phyloP scores from a whole-genome alignment of 1,139 yeast species.

The Candida sp. region DNA sequence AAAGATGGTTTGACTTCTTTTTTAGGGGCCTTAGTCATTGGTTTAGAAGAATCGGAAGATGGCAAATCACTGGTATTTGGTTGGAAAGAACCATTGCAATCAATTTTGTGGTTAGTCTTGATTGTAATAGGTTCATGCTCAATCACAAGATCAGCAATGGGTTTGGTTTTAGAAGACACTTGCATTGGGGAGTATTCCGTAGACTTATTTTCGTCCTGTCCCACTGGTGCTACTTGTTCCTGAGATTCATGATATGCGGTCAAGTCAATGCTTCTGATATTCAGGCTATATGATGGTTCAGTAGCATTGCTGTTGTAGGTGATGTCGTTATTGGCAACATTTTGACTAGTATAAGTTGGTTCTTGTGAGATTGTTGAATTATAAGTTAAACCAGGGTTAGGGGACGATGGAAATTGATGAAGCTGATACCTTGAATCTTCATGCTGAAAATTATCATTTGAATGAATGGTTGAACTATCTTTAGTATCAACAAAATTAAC shows the following conservation, averaged over 20 bases:
- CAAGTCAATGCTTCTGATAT: not conserved
- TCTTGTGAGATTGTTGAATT: not conserved
- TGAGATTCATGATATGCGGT: not conserved
- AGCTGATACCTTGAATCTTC: not conserved
- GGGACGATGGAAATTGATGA: not conserved
- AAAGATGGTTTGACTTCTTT: constrained; percentile 7
- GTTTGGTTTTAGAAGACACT: not conserved
- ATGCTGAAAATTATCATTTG: not conserved
- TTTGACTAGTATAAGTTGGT: not conserved
- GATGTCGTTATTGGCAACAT: not conserved
- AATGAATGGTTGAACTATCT: not conserved
- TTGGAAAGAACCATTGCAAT: not conserved
- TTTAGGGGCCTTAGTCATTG: not conserved
- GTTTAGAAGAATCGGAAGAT: not conserved
- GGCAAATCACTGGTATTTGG: not conserved
- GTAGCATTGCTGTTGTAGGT: not conserved
- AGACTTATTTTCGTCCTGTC: not conserved
- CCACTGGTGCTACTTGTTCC: not conserved
- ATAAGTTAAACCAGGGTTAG: not conserved
- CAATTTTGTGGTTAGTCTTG: not conserved
- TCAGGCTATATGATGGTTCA: not conserved
- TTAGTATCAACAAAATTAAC: not conserved
- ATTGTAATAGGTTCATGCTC: not conserved
- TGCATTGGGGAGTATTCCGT: not conserved
- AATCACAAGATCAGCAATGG: not conserved